Conservation (phyloP, 352 stramenopile genomes). For the Pythium coloratum region DNA sequence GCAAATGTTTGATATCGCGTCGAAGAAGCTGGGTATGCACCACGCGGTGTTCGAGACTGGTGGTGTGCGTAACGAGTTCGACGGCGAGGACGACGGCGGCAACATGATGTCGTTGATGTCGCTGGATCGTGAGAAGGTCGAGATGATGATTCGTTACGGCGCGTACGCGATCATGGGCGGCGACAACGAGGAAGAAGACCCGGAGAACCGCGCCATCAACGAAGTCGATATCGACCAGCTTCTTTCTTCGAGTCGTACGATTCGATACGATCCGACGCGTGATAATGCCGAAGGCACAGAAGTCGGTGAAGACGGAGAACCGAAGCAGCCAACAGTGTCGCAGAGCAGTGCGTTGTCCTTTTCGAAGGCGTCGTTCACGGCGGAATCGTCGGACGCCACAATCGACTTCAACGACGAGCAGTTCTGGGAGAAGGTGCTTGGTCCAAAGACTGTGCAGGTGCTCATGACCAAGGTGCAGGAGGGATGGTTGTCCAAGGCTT, state of each 20-base stretch:
- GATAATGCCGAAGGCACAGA: constrained; percentile 43
- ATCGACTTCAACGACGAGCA: constrained; percentile 92
- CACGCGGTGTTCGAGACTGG: constrained; percentile 97
- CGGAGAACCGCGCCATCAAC: constrained; percentile 87
- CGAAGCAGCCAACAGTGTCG: constrained; percentile 37
- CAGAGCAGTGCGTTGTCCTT: constrained; percentile 81
- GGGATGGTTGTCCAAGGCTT: constrained; percentile 67
- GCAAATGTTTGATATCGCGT: constrained; percentile 99
- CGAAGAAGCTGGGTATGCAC: constrained; percentile 98
- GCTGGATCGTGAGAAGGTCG: constrained; percentile 97
- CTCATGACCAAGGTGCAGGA: constrained; percentile 90
- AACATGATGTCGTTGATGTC: constrained; percentile 93
- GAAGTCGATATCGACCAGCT: constrained; percentile 89
- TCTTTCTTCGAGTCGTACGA: constrained; percentile 82
- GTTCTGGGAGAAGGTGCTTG: constrained; percentile 90
- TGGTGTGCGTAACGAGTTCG: constrained; percentile 91
- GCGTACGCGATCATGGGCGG: constrained; percentile 95
- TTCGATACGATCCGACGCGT: constrained; percentile 82
- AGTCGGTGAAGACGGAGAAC: constrained; percentile 38
- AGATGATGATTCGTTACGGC: constrained; percentile 97
- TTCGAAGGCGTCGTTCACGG: constrained; percentile 87
- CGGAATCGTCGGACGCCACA: constrained; percentile 82
- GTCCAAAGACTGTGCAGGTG: constrained; percentile 81
- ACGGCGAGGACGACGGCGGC: constrained; percentile 91
- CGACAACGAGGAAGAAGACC: constrained; percentile 94